Evolutionary conservation across 768 basidiomycete species (phyloP), one percentile per base, ranked within the genome.

Genomic region (Rhizopogon rudus): DNA sequence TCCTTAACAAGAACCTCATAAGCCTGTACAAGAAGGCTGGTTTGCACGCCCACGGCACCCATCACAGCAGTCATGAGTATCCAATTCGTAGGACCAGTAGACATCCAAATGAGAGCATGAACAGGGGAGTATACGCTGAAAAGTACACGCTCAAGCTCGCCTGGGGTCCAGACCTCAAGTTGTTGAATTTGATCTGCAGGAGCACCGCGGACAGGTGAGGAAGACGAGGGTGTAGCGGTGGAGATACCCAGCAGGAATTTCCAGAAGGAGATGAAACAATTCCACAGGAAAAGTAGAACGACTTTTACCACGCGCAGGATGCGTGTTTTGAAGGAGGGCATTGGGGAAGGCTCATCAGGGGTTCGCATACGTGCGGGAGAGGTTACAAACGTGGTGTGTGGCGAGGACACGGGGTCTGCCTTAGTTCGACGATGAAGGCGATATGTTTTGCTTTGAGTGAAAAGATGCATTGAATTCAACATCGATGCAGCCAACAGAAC

Each of bases 121-220:
- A 79, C 82, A 40, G 91, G 91, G 1, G 91, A 93, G 70, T 92
- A 93, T 25, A 91, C 69, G 41, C 80, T 77, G 57, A 93, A 86
- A 31, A 93, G 72, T 59, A 76, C 77, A 58, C 82, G 75, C 64
- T 92, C 88, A 40, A 88, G 70, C 59, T 85, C 82, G 17, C 82
- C 84, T 3, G 92, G 91, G 12, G 78, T 74, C 91, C 91, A 93
- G 45, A 88, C 77, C 51, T 88, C 83, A 50, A 93, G 70, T 65
- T 89, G 84, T 64, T 91, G 89, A n/a, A 92, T 80, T 44, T 77
- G 76, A 29, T 78, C 71, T 4, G 71, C 74, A 42, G 73, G 80
- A 14, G 72, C 73, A 40, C 69, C 70, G 40, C 65, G 61, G 0
- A 68, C 62, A 17, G 70, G 67, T 5, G 69, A 68, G 8, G 69